A percentile compares a stretch with the other conserved stretches of the same genome.
phyloP scores from a whole-genome alignment of 441 rosid species.

The Bruguiera hainesii region DNA sequence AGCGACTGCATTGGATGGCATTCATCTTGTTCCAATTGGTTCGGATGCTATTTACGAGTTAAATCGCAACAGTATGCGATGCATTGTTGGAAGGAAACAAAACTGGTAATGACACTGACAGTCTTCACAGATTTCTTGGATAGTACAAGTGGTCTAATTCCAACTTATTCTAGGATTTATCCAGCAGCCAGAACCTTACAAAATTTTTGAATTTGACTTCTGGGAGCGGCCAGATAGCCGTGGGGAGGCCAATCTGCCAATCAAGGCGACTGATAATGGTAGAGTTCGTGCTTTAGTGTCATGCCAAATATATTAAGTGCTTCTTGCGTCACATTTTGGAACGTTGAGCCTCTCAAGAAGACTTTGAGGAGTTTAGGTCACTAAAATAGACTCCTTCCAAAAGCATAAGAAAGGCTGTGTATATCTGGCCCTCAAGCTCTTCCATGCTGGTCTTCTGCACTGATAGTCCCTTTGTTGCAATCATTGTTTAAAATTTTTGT shows the following conservation, averaged over 20 bases:
- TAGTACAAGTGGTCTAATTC: slow-evolving; percentile 29
- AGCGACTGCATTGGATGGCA: slow-evolving; percentile 43
- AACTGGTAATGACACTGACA: slow-evolving; percentile 50
- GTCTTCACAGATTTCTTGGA: slow-evolving; percentile 18
- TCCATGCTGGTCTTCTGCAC: background rate
- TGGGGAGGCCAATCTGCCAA: slow-evolving; percentile 49
- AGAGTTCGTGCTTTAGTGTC: slow-evolving; percentile 76
- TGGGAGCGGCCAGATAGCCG: slow-evolving; percentile 84
- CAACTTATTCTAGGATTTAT: slow-evolving; percentile 45
- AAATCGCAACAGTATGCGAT: slow-evolving; percentile 74
- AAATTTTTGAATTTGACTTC: slow-evolving; percentile 89
- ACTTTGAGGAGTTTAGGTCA: too few relatives aligned
- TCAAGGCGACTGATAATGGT: slow-evolving; percentile 59
- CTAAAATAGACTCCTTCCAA: too few relatives aligned
- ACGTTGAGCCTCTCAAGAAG: background rate
- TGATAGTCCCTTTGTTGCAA: background rate
- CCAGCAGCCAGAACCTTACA: slow-evolving; percentile 92
- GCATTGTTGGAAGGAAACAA: slow-evolving; percentile 60
- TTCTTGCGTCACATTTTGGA: slow-evolving; percentile 5
- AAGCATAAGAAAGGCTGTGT: too few relatives aligned
- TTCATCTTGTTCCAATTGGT: slow-evolving; percentile 67
- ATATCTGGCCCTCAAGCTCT: background rate
- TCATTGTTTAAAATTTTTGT: background rate
- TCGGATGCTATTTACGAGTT: slow-evolving; percentile 41
- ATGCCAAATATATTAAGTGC: slow-evolving; percentile 45